phyloP scores from a whole-genome alignment of 2,329 filamentous ascomycete species.

The Monosporascus sp. region DNA sequence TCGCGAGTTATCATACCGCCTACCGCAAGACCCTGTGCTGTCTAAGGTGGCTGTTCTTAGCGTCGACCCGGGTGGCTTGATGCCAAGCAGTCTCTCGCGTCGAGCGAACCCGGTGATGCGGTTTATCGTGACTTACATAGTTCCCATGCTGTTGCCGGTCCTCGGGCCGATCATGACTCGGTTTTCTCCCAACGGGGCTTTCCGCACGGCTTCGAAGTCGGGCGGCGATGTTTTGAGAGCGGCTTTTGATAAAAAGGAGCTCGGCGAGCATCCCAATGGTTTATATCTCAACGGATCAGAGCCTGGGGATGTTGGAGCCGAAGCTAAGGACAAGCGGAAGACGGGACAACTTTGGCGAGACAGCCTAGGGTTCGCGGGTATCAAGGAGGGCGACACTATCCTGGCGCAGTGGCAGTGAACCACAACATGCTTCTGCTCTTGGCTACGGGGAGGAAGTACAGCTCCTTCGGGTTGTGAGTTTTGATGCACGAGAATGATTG shows the following conservation, averaged over 20 bases:
- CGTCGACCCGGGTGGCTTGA: slow-evolving; percentile 22
- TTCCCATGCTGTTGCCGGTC: slow-evolving; percentile 8
- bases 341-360: slow-evolving; percentile 11
- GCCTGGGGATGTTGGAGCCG: slow-evolving; percentile 7
- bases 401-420: slow-evolving; percentile 12
- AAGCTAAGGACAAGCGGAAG: slow-evolving; percentile 14
- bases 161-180: slow-evolving; percentile 11
- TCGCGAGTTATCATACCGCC: slow-evolving; percentile 18
- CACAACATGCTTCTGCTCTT: no score
- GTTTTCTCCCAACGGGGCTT: slow-evolving; percentile 19
- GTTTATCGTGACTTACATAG: slow-evolving; percentile 1
- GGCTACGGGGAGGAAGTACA: no score
- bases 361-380: slow-evolving; percentile 7
- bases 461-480: no score
- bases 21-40: slow-evolving; percentile 15
- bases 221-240: slow-evolving; percentile 21
- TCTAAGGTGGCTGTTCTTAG: slow-evolving; percentile 21
- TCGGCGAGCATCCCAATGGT: slow-evolving; percentile 15
- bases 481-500: no score
- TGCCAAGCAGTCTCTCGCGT: slow-evolving; percentile 18
- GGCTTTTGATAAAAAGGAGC: slow-evolving; percentile 18
- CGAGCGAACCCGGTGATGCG: slow-evolving; percentile 17
- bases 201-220: slow-evolving; percentile 22
- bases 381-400: slow-evolving; percentile 14
- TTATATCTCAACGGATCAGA: slow-evolving; percentile 14